Conservation (phyloP, 257 asterid species). For the Scutellaria galericulata region DNA sequence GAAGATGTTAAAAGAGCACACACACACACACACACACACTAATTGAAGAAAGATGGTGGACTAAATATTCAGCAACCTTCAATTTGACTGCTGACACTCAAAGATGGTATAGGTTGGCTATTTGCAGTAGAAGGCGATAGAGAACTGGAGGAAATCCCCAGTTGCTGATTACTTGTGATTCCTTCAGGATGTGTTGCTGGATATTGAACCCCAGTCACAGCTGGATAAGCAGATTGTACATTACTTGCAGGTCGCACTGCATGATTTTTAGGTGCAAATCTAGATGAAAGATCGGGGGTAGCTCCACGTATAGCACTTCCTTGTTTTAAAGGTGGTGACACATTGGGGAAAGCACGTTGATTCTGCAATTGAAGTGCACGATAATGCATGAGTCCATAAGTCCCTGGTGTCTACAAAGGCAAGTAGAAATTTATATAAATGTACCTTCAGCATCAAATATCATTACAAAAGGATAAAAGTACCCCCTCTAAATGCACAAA, state of each 20-base stretch:
- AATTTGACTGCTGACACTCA: constrained; percentile 71
- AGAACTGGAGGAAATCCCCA: constrained; percentile 57
- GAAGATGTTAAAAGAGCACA: neutral
- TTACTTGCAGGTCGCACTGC: constrained; percentile 51
- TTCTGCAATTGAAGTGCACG: constrained; percentile 77
- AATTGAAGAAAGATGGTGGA: neutral
- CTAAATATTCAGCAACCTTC: constrained; percentile 62
- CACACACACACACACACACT: constrained; percentile 2
- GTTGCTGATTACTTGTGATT: constrained; percentile 47
- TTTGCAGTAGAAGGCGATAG: constrained; percentile 55
- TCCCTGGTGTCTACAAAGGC: constrained; percentile 77
- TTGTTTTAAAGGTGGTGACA: constrained; percentile 66
- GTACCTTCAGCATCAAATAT: constrained; percentile 29
- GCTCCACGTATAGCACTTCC: constrained; percentile 58
- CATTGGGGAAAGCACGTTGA: constrained; percentile 62
- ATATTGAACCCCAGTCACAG: constrained; percentile 70
- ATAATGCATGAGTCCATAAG: constrained; percentile 79
- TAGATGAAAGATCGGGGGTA: constrained; percentile 62
- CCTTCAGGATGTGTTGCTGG: constrained; percentile 72
- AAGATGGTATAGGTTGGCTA: constrained; percentile 71
- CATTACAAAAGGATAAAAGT: constrained; percentile 24
- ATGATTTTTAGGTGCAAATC: constrained; percentile 66
- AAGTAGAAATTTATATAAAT: constrained; percentile 41
- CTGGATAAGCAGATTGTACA: constrained; percentile 53
- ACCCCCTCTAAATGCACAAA: neutral